Percentiles rank a stretch among this genome's conserved stretches.
Evolutionary conservation across 306 rosid genomes (phyloP).

Genomic region (Benincasa hispida): DNA sequence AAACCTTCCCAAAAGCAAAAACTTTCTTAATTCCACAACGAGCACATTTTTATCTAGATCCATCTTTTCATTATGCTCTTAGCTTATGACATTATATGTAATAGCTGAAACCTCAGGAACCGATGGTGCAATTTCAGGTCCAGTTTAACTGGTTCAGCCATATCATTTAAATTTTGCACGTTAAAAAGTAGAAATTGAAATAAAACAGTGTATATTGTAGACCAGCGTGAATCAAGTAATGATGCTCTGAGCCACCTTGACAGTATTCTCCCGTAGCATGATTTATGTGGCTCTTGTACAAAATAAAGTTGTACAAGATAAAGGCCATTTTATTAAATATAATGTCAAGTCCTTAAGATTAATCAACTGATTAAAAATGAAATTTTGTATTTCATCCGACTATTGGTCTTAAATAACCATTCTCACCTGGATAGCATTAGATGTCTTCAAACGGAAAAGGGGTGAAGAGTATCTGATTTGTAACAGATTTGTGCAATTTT

Average conservation of each 20-base stretch:
- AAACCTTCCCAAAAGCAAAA: background rate
- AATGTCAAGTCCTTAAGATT: background rate
- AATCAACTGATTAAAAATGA: background rate
- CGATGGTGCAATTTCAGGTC: background rate
- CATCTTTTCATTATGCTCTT: background rate
- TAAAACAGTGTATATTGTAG: background rate
- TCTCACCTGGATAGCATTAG: constrained; percentile 72
- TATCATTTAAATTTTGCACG: background rate
- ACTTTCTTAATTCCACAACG: background rate
- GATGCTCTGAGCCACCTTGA: background rate
- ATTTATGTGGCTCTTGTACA: background rate
- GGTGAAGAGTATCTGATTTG: constrained; percentile 88
- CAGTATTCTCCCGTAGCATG: background rate
- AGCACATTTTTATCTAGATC: background rate
- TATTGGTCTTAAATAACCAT: background rate
- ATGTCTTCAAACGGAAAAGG: constrained; percentile 76
- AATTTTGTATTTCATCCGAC: background rate
- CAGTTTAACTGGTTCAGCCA: background rate
- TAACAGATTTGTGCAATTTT: constrained; percentile 52
- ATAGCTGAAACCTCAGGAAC: background rate
- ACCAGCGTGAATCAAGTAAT: background rate
- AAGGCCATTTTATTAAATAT: background rate
- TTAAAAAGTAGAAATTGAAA: background rate
- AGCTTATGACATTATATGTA: background rate
- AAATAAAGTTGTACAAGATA: constrained; percentile 6